Percentiles rank a stretch among this genome's conserved stretches.
Evolutionary conservation across 2,329 filamentous ascomycete species (phyloP).

Genomic region (Cercospora sp.): DNA sequence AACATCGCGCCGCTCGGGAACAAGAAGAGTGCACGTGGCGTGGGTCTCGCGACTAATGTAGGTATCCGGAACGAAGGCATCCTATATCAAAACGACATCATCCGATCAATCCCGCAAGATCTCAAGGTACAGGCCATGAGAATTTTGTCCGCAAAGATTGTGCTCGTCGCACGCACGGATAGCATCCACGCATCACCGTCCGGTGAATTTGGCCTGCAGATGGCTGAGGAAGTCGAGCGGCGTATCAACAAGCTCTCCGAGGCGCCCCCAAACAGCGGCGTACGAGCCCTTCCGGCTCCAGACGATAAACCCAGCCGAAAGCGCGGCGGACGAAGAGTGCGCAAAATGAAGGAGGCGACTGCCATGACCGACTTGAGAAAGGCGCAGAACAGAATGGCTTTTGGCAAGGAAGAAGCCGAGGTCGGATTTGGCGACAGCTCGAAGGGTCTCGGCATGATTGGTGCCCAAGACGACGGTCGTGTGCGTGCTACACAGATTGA

Average conservation of each 20-base stretch:
- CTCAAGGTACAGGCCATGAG: conserved; percentile 92
- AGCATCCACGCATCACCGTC: conserved; percentile 78
- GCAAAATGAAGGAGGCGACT: conserved; percentile 94
- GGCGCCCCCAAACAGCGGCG: conserved; percentile 83
- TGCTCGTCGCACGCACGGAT: conserved; percentile 90
- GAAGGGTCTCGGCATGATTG: conserved; percentile 92
- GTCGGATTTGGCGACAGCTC: conserved; percentile 88
- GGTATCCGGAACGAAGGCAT: conserved; percentile 89
- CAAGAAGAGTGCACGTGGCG: conserved; percentile 73
- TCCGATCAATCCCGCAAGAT: conserved; percentile 79
- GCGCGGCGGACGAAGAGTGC: conserved; percentile 81
- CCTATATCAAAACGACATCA: conserved; percentile 87
- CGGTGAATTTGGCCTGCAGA: conserved; percentile 76
- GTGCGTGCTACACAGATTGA: conserved; percentile 89
- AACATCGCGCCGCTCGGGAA: conserved; percentile 89
- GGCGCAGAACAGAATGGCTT: conserved; percentile 92
- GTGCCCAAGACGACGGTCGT: conserved; percentile 80
- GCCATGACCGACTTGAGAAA: conserved; percentile 97
- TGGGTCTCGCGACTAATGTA: conserved; percentile 86
- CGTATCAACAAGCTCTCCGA: conserved; percentile 91
- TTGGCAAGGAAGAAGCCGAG: conserved; percentile 93
- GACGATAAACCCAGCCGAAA: conserved; percentile 95
- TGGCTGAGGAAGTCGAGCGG: conserved; percentile 79
- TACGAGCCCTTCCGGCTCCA: conserved; percentile 81
- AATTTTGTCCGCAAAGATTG: conserved; percentile 88